Conservation (phyloP, 2,329 filamentous ascomycete species). For the Sarocladium kiliense region DNA sequence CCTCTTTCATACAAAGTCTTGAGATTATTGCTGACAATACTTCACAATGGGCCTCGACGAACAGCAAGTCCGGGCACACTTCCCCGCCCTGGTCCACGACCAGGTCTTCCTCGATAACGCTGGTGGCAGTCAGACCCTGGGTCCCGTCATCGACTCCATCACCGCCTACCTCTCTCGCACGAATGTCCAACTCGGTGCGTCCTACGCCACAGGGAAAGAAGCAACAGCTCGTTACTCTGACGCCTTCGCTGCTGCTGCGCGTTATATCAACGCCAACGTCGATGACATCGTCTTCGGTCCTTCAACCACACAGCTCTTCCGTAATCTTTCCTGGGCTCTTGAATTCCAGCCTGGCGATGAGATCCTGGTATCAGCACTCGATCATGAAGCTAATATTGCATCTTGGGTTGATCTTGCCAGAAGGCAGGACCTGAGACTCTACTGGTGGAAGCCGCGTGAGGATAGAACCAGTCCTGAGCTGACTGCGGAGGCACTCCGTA, state of each 20-base stretch:
- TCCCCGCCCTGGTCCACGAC: conserved; percentile 61
- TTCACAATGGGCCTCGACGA: conserved; percentile 5
- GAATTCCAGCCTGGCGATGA: conserved; percentile 54
- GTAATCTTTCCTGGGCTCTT: conserved; percentile 59
- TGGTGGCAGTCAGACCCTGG: conserved; percentile 67
- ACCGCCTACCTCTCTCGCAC: conserved; percentile 59
- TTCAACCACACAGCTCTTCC: conserved; percentile 71
- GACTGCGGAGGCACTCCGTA: conserved; percentile 47
- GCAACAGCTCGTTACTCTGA: conserved; percentile 55
- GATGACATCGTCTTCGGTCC: conserved; percentile 69
- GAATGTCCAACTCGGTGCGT: conserved; percentile 73
- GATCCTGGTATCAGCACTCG: conserved; percentile 64
- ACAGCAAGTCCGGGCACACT: conserved; percentile 50
- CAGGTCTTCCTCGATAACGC: conserved; percentile 77
- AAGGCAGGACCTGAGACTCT: conserved; percentile 54
- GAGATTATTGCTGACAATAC: neutral
- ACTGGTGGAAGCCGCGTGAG: conserved; percentile 59
- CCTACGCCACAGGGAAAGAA: conserved; percentile 54
- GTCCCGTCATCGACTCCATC: conserved; percentile 61
- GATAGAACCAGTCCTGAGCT: conserved; percentile 52
- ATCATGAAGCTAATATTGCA: conserved; percentile 74
- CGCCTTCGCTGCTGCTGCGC: conserved; percentile 61
- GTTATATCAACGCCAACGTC: conserved; percentile 61
- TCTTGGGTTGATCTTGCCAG: conserved; percentile 67
- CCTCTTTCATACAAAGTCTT: neutral